Base-by-base conservation (phyloP, 2,329 filamentous ascomycete species). In the Diaporthe aspalathi region DNA sequence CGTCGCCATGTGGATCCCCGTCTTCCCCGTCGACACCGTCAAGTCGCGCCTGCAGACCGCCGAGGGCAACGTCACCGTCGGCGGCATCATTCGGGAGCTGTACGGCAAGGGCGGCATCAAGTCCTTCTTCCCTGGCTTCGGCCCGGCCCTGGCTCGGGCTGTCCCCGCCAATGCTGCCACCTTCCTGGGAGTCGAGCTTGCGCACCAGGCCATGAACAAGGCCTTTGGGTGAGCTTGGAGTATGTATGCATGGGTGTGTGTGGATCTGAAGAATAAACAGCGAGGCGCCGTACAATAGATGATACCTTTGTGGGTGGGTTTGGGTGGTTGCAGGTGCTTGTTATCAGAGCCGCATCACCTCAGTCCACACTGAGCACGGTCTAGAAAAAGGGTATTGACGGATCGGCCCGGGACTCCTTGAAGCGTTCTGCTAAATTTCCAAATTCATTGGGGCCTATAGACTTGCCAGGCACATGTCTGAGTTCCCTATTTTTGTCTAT, bases 1-100 rank as follows among this genome's bases (percentile, higher is more conserved):
- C 79, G 90, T 99, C 32, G 96, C 96, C 74, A 99, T 99, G 96
- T 99, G 96, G 96, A 96, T 98, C 76, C 95, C 96, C 68, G 95
- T 99, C 52, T 99, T 99, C 89, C 96, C 96, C 27, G 89, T 99
- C 74, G 96, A 99, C 79, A 99, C 96, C 0, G 91, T 99, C 84
- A 99, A 99, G 89, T 95, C 92, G 74, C 88, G 95, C 47, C 84
- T 99, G 80, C 96, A 99, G 87, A 97, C 94, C 53, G 94, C 94
- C 52, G 93, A 96, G 78, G 94, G 94, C 62, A 60, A 52, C 76
- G 91, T 94, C 63, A 94, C 92, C 0, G 90, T 99, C 66, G 88
- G 91, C 20, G 91, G 93, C 9, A 94, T 96, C 40, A 89, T 99
- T 66, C 88, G 89, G 74, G 90, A 94, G 68, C 86, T 99, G n/a